These are phyloP conservation scores for Populus tremula DNA, from an alignment of 345 rosid genomes.

Conservation along the genomic window DNA sequence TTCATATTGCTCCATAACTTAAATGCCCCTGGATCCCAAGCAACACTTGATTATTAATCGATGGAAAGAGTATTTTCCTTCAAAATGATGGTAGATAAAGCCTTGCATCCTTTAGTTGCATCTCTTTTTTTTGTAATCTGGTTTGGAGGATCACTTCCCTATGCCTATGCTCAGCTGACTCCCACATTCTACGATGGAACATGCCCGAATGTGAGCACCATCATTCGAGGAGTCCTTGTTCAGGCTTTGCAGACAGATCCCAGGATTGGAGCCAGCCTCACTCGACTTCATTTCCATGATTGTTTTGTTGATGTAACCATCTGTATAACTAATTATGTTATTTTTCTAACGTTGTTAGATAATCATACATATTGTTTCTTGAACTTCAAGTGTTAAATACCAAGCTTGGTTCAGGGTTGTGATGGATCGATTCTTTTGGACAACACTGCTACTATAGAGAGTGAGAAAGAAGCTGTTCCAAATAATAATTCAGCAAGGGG, in stretches of 20 bases:
- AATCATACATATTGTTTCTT: no score
- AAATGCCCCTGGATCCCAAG: no score
- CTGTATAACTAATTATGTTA: no score
- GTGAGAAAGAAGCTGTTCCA: constrained; percentile 51
- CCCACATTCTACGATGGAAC: constrained; percentile 31
- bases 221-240: constrained; percentile 13
- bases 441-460: constrained; percentile 28
- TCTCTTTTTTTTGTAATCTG: constrained; percentile 1
- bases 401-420: constrained; percentile 27
- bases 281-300: constrained; percentile 51
- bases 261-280: constrained; percentile 42
- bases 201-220: constrained; percentile 30
- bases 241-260: constrained; percentile 27
- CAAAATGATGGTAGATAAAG: no score
- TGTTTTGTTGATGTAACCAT: constrained; percentile 40
- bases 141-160: constrained; percentile 13
- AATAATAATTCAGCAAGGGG: constrained; percentile 60
- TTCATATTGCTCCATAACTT: no score
- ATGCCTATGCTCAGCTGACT: constrained; percentile 27
- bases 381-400: neutral
- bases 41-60: no score
- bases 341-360: no score
- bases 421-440: constrained; percentile 59
- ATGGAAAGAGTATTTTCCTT: no score
- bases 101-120: neutral